Conservation (phyloP, 331 rosid genomes). For the Telfairia occidentalis region DNA sequence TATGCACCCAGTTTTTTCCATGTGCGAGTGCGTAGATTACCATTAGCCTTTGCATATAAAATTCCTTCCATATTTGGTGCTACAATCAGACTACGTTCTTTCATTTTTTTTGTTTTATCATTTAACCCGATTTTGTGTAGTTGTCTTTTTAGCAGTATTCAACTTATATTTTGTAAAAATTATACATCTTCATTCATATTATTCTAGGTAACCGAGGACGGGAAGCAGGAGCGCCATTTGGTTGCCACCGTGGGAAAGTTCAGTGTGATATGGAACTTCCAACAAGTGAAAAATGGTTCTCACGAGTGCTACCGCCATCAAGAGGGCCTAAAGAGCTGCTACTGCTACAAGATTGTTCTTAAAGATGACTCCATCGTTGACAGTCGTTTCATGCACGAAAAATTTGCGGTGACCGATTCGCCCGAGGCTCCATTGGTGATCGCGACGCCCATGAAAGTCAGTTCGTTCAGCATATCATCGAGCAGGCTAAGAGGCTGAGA, state of each 20-base stretch:
- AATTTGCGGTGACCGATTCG: slow-evolving; percentile 75
- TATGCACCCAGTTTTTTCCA: not conserved
- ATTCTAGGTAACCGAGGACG: slow-evolving; percentile 78
- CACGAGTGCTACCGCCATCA: slow-evolving; percentile 85
- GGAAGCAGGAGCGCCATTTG: slow-evolving; percentile 94
- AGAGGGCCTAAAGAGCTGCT: slow-evolving; percentile 93
- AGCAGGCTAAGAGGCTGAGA: slow-evolving; percentile 39
- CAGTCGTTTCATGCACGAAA: slow-evolving; percentile 92
- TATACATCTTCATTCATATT: not conserved
- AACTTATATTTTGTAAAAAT: not conserved
- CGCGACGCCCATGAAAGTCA: slow-evolving; percentile 94
- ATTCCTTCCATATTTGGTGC: not conserved
- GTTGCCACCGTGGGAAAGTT: slow-evolving; percentile 97
- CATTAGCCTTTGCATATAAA: not conserved
- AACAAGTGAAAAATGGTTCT: slow-evolving; percentile 78
- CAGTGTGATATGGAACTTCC: slow-evolving; percentile 97
- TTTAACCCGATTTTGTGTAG: not conserved
- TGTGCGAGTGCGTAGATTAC: not conserved
- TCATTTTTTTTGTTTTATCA: not conserved
- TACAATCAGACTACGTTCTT: not conserved
- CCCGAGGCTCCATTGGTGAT: slow-evolving; percentile 96
- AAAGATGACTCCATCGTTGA: slow-evolving; percentile 95
- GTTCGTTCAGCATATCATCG: slow-evolving; percentile 95
- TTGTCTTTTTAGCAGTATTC: not conserved
- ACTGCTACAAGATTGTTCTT: slow-evolving; percentile 88